Conservation (phyloP, 75 land plant genomes). For the Sequoiadendron giganteum region DNA sequence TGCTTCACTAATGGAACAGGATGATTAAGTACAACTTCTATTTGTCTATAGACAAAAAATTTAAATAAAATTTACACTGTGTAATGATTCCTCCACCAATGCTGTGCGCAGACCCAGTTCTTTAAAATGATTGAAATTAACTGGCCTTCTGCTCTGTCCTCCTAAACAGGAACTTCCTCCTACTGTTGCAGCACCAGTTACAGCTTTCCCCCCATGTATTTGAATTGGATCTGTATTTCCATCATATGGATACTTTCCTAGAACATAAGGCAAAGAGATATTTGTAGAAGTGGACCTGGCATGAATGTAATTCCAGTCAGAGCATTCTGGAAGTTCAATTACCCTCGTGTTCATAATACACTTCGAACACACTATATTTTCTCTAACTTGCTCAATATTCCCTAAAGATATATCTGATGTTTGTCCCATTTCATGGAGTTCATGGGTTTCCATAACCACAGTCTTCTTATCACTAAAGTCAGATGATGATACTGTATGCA, state of each 20-base stretch:
- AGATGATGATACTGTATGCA: too few species aligned
- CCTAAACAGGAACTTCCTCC: neutral
- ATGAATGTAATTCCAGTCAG: constrained; percentile 2
- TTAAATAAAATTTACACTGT: constrained; percentile 6
- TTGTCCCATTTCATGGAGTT: neutral
- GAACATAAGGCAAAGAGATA: neutral
- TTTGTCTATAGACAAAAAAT: neutral
- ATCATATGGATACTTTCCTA: neutral
- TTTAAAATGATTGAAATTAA: neutral
- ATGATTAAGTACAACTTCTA: neutral
- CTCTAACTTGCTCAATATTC: neutral
- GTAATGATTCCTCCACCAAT: neutral
- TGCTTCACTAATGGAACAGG: neutral
- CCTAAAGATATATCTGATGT: constrained; percentile 1
- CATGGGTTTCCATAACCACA: neutral
- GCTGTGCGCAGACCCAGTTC: neutral
- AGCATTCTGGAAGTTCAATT: constrained; percentile 1
- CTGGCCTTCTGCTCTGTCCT: neutral
- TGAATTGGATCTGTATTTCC: neutral
- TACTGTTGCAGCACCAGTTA: neutral
- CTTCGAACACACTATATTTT: neutral
- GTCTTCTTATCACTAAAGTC: neutral
- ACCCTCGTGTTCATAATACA: neutral
- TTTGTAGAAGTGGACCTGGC: neutral
- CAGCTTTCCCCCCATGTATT: neutral